These are phyloP conservation scores for Amylostereum areolatum DNA, from an alignment of 1,284 basidiomycete species.

Conservation along the genomic window DNA sequence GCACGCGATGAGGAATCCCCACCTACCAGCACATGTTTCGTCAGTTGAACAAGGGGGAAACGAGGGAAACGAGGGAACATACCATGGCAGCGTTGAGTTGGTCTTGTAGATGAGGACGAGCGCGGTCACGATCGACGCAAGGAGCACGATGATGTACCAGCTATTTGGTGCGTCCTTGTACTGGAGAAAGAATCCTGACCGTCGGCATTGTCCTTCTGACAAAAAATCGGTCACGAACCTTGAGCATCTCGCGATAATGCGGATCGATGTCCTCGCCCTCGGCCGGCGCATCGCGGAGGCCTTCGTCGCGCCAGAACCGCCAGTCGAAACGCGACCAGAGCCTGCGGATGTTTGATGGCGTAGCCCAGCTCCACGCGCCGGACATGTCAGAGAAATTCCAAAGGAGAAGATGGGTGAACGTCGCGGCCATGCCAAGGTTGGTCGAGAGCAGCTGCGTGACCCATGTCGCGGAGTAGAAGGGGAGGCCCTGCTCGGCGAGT, in stretches of 20 bases:
- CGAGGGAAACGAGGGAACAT: conserved; percentile 16
- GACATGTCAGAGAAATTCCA: conserved; percentile 43
- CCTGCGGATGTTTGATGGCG: conserved; percentile 17
- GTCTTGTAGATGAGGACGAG: conserved; percentile 48
- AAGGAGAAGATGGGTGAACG: conserved; percentile 38
- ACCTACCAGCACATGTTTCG: not conserved
- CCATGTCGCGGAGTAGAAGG: conserved; percentile 32
- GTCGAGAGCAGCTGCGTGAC: conserved; percentile 31
- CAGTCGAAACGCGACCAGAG: conserved; percentile 20
- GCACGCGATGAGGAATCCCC: conserved; percentile 5
- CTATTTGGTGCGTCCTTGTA: conserved; percentile 11
- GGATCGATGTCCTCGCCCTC: conserved; percentile 14
- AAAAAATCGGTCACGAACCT: conserved; percentile 8
- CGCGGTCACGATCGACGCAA: conserved; percentile 40
- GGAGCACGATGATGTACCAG: conserved; percentile 48
- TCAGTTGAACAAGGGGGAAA: conserved; percentile 5
- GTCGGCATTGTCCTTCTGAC: too few relatives aligned
- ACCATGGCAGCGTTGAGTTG: conserved; percentile 48
- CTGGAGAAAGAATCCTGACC: too few relatives aligned
- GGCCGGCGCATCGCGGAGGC: conserved; percentile 2
- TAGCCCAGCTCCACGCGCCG: conserved; percentile 17
- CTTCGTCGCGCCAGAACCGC: conserved; percentile 11
- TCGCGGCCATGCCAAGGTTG: conserved; percentile 37
- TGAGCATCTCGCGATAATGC: conserved; percentile 14
- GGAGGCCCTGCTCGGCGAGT: conserved; percentile 32